phyloP scores from a whole-genome alignment of 2,329 filamentous ascomycete genomes.

The Nemania abortiva region DNA sequence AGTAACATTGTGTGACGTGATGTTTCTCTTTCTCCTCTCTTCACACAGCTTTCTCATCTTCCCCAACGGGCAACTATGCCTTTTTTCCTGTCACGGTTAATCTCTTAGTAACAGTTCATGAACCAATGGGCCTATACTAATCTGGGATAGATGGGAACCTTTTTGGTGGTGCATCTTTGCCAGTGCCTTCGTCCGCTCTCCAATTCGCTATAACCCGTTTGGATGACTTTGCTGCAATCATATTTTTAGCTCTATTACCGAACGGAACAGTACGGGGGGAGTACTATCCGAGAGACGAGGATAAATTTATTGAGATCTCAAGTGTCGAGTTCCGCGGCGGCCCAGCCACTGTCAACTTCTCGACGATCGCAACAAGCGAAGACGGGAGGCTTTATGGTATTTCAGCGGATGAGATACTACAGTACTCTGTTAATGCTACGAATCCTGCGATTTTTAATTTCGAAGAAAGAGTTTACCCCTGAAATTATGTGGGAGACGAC shows the following conservation, averaged over 20 bases:
- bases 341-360: conserved; percentile 41
- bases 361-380: conserved; percentile 44
- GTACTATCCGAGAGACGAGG: not conserved
- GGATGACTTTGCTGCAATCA: not conserved
- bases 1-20: not conserved
- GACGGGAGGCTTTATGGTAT: conserved; percentile 49
- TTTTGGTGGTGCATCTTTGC: not conserved
- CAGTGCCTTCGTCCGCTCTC: conserved; percentile 7
- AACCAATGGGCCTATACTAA: not conserved
- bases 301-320: not conserved
- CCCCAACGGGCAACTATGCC: too few relatives aligned
- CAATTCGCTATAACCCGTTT: conserved; percentile 22
- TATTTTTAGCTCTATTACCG: conserved; percentile 37
- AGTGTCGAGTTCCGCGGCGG: conserved; percentile 42
- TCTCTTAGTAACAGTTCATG: not conserved
- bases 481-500: too few relatives aligned
- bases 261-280: conserved; percentile 25
- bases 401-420: conserved; percentile 43
- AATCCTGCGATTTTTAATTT: conserved; percentile 46
- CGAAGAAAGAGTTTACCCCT: conserved; percentile 44
- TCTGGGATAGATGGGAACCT: conserved; percentile 4
- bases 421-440: conserved; percentile 43
- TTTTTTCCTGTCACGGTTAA: not conserved
- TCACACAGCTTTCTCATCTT: not conserved
- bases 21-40: not conserved